Conservation (phyloP, 1,284 basidiomycete genomes). For the Neotropicomus parvogracilis region DNA sequence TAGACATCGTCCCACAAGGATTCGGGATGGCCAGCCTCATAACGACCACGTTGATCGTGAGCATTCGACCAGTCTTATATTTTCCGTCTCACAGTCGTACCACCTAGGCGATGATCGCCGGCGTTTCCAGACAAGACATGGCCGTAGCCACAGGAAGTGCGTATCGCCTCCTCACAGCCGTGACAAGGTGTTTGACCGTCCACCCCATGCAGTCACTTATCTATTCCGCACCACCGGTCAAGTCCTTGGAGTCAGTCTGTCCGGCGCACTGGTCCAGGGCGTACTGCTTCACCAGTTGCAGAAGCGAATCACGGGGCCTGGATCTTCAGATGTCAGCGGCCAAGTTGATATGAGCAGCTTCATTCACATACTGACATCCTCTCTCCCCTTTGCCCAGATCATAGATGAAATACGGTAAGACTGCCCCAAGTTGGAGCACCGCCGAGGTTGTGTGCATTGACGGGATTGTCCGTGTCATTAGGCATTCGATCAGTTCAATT, state of each 20-base stretch:
- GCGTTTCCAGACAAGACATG: conserved; percentile 77
- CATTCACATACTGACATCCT: conserved; percentile 23
- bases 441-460: conserved; percentile 15
- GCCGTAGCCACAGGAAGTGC: conserved; percentile 84
- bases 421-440: conserved; percentile 15
- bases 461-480: conserved; percentile 38
- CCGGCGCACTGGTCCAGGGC: conserved; percentile 77
- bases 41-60: conserved; percentile 78
- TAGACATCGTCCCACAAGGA: conserved; percentile 74
- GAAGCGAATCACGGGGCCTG: conserved; percentile 70
- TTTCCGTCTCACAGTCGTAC: conserved; percentile 8
- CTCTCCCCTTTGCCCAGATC: conserved; percentile 43
- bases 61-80: conserved; percentile 26
- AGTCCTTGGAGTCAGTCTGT: conserved; percentile 83
- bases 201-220: conserved; percentile 67
- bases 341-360: conserved; percentile 24
- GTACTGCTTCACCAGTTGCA: conserved; percentile 67
- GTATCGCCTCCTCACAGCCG: conserved; percentile 31
- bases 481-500: conserved; percentile 82
- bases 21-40: conserved; percentile 82
- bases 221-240: conserved; percentile 88
- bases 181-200: conserved; percentile 2
- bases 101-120: conserved; percentile 76
- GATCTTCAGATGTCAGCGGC: conserved; percentile 61
- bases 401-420: conserved; percentile 67